phyloP scores from a whole-genome alignment of 768 basidiomycete genomes.

The Suillus bovinus region DNA sequence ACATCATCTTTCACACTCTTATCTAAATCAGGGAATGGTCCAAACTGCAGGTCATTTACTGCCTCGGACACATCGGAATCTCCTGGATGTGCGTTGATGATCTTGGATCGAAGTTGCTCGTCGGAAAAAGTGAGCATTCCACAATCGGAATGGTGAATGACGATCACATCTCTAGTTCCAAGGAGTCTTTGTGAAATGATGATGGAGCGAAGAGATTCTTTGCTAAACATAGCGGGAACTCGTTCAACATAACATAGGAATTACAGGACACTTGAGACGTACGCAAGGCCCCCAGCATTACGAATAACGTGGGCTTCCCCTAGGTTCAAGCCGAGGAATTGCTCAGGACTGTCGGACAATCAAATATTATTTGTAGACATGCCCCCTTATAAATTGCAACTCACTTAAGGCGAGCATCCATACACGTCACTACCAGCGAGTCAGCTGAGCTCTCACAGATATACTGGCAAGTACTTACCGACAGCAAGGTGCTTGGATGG shows the following conservation, averaged over 20 bases:
- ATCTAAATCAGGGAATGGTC: slow-evolving; percentile 40
- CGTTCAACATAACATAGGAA: neutral
- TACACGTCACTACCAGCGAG: slow-evolving; percentile 55
- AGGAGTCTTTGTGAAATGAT: slow-evolving; percentile 73
- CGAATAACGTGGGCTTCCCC: slow-evolving; percentile 75
- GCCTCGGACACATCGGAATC: slow-evolving; percentile 35
- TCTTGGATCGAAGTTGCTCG: slow-evolving; percentile 46
- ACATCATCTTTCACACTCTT: slow-evolving; percentile 60
- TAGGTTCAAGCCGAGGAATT: slow-evolving; percentile 59
- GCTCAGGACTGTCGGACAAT: slow-evolving; percentile 44
- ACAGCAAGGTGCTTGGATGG: slow-evolving; percentile 44
- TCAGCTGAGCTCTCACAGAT: neutral
- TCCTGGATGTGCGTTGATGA: slow-evolving; percentile 46
- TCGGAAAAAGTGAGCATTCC: slow-evolving; percentile 70
- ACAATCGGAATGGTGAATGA: slow-evolving; percentile 73
- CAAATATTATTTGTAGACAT: slow-evolving; percentile 3
- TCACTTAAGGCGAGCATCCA: slow-evolving; percentile 74
- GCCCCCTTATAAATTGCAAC: neutral
- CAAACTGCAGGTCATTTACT: slow-evolving; percentile 60
- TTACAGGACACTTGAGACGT: slow-evolving; percentile 23
- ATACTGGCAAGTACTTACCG: slow-evolving; percentile 25
- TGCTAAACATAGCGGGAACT: slow-evolving; percentile 33
- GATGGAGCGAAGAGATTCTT: slow-evolving; percentile 65
- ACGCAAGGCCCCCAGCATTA: slow-evolving; percentile 72
- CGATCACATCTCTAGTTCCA: slow-evolving; percentile 65